These are phyloP conservation scores for Colletotrichum neosansevieriae DNA, from an alignment of 2,329 filamentous ascomycete genomes.

Conservation along the genomic window DNA sequence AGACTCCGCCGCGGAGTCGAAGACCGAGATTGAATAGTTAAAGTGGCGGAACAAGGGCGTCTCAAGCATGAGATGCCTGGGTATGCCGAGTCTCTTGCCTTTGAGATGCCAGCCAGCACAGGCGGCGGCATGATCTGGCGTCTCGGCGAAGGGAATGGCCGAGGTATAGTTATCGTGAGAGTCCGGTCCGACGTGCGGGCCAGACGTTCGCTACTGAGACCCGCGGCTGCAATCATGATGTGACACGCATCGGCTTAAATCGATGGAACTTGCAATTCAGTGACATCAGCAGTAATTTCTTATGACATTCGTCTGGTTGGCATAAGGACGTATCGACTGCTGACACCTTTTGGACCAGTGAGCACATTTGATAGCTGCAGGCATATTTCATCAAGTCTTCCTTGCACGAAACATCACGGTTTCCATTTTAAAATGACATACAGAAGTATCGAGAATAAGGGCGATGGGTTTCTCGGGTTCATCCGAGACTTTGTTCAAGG, in stretches of 20 bases:
- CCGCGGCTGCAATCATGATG: too few relatives aligned
- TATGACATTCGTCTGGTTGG: too few relatives aligned
- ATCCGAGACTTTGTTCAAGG: not conserved
- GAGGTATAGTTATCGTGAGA: constrained; percentile 73
- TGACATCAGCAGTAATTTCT: too few relatives aligned
- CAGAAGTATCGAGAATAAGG: too few relatives aligned
- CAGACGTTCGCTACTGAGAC: too few relatives aligned
- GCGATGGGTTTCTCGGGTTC: not conserved
- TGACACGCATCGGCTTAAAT: too few relatives aligned
- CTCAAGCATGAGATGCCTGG: constrained; percentile 63
- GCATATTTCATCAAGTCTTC: too few relatives aligned
- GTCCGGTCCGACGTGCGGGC: constrained; percentile 64
- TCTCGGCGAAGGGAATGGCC: constrained; percentile 61
- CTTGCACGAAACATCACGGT: not conserved
- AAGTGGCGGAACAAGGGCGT: not conserved
- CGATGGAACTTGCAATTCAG: too few relatives aligned
- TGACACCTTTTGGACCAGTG: too few relatives aligned
- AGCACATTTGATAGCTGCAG: too few relatives aligned
- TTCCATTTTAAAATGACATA: not conserved
- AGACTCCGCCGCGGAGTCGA: constrained; percentile 66
- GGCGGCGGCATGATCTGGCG: constrained; percentile 72
- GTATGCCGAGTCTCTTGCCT: constrained; percentile 73
- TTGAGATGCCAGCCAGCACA: constrained; percentile 64
- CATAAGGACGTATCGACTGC: too few relatives aligned
- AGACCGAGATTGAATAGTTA: constrained; percentile 56